Evolutionary conservation across 2,329 filamentous ascomycete genomes (phyloP).

Genomic region (Sporothrix pseudoabietina): DNA sequence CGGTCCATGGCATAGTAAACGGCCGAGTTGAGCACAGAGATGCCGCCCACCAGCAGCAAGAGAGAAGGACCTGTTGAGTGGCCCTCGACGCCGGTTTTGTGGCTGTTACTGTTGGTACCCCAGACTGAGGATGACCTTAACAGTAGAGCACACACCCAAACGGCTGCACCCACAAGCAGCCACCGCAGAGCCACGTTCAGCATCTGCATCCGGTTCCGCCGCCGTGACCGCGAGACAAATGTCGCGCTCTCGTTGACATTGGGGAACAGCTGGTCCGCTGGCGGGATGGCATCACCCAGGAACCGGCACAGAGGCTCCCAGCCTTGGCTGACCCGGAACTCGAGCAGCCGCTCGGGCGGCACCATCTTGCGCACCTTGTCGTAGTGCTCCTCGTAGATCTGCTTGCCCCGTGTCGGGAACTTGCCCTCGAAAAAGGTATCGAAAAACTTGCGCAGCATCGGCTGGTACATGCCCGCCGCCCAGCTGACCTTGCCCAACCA

Average conservation of each 20-base stretch:
- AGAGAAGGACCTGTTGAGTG: constrained; percentile 16
- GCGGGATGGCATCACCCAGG: constrained; percentile 43
- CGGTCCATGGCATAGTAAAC: constrained; percentile 21
- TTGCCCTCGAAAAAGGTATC: constrained; percentile 29
- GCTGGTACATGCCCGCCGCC: constrained; percentile 31
- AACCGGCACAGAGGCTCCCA: constrained; percentile 49
- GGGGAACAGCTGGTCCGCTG: constrained; percentile 40
- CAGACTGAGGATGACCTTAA: constrained; percentile 19
- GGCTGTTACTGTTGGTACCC: neutral
- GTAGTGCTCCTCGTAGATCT: constrained; percentile 30
- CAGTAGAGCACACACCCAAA: neutral
- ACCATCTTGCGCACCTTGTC: constrained; percentile 41
- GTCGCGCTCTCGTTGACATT: constrained; percentile 40
- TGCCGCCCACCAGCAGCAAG: constrained; percentile 1
- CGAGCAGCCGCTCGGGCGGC: constrained; percentile 42
- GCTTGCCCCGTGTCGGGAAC: constrained; percentile 28
- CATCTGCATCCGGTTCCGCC: constrained; percentile 37
- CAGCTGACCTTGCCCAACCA: constrained; percentile 25
- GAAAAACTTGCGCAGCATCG: constrained; percentile 33
- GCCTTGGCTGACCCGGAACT: constrained; percentile 45
- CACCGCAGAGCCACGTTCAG: constrained; percentile 35
- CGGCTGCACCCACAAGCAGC: constrained; percentile 33
- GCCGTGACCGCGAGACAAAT: constrained; percentile 35
- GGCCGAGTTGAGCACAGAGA: constrained; percentile 22
- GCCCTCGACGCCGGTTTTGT: neutral